Conservation (phyloP, 305 asterid genomes). For the Ajuga reptans region DNA sequence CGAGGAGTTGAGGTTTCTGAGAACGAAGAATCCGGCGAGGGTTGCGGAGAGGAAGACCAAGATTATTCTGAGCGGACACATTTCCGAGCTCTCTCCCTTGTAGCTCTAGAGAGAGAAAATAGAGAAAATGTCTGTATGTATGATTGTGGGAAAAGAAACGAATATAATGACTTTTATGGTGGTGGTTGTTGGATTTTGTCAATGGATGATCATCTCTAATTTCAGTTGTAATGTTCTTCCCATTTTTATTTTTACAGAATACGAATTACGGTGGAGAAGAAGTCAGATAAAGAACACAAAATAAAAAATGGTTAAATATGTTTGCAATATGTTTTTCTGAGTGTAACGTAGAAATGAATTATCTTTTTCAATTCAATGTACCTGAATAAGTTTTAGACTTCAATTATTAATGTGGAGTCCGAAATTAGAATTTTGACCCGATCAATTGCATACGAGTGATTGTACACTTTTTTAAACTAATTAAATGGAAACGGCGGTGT, state of each 20-base stretch:
- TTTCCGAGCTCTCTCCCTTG: constrained; percentile 22
- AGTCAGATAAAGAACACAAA: too few relatives aligned
- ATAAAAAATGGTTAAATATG: too few relatives aligned
- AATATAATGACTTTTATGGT: constrained; percentile 12
- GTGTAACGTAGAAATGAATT: too few relatives aligned
- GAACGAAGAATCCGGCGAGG: constrained; percentile 36
- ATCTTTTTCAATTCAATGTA: too few relatives aligned
- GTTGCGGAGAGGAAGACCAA: constrained; percentile 44
- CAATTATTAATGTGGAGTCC: too few relatives aligned
- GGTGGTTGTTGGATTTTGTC: constrained; percentile 16
- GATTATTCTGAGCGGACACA: constrained; percentile 44
- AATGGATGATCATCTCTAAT: background rate
- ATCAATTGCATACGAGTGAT: too few relatives aligned
- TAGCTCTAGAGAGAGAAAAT: constrained; percentile 24
- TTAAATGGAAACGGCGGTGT: too few relatives aligned
- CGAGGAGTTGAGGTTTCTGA: constrained; percentile 35
- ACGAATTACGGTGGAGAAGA: too few relatives aligned
- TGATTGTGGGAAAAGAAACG: constrained; percentile 14
- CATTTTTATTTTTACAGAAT: background rate
- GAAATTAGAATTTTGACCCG: too few relatives aligned
- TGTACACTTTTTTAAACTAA: too few relatives aligned
- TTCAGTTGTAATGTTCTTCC: background rate
- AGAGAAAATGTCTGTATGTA: background rate
- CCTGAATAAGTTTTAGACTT: too few relatives aligned
- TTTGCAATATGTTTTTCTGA: too few relatives aligned